These are phyloP conservation scores for Fusarium buxicola DNA, from an alignment of 2,329 filamentous ascomycete genomes.

Conservation along the genomic window DNA sequence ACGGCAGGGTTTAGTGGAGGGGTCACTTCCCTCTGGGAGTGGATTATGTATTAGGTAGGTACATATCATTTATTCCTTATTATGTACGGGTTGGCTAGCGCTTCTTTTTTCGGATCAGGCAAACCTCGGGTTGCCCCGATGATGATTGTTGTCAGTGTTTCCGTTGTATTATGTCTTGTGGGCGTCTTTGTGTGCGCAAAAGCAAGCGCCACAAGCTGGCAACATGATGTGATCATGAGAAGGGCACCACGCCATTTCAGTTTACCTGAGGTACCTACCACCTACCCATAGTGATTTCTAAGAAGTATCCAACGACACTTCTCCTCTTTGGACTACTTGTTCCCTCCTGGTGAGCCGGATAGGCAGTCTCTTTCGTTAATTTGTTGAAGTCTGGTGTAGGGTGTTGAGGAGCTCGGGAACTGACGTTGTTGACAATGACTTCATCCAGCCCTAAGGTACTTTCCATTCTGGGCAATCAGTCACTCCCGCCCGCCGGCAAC, in stretches of 20 bases:
- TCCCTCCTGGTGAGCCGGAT: not conserved
- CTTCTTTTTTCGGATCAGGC: not conserved
- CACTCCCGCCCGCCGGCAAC: conserved; percentile 14
- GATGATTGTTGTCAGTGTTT: conserved; percentile 1
- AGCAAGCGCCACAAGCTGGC: conserved; percentile 32
- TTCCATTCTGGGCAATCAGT: conserved; percentile 31
- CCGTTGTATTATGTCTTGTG: conserved; percentile 31
- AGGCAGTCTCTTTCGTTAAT: not conserved
- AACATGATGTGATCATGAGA: not conserved
- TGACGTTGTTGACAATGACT: conserved; percentile 35
- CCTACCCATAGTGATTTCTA: not conserved
- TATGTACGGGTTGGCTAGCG: not conserved
- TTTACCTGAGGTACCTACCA: too few relatives aligned
- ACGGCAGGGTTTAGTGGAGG: conserved; percentile 41
- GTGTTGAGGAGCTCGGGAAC: conserved; percentile 24
- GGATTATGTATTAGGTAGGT: conserved; percentile 18
- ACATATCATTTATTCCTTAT: not conserved
- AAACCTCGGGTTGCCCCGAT: conserved; percentile 23
- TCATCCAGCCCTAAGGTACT: conserved; percentile 44
- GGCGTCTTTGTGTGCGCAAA: conserved; percentile 32
- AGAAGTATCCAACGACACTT: too few relatives aligned
- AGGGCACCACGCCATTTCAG: not conserved
- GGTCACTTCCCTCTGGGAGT: conserved; percentile 2
- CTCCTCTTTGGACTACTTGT: not conserved
- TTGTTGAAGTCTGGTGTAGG: not conserved